Base-by-base conservation (phyloP, 192 early-diverging fungal genomes). In the Mortierella antarctica region DNA sequence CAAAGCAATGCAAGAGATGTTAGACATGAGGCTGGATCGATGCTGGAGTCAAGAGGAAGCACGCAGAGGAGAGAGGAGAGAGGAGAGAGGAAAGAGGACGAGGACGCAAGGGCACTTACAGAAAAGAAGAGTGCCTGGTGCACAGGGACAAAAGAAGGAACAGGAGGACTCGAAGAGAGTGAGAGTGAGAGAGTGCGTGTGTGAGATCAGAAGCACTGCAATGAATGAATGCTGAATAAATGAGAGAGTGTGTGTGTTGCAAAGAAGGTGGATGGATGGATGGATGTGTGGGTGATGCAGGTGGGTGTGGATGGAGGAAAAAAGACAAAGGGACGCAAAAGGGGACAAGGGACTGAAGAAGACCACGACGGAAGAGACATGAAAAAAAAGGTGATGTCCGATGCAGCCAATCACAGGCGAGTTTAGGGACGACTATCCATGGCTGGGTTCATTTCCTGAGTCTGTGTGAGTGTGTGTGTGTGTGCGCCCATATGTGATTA, bases 381-480 rank as follows among this genome's bases (percentile, higher is more conserved):
- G 52, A 66, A 66, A 66, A 66, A 66, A 66, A 41, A 66, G 65
- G 65, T 66, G 65, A 66, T 66, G 13, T 66, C 65, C 65, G 14
- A 20, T 4, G 40, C 52, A 66, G 65, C 65, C 65, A 66, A 66
- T 66, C 65, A 66, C 40, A 66, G 20, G 65, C 65, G 46, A 62
- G 60, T 5, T 47, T 18, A 11, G 23, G 13, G 17, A 41, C 57
- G 57, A 31, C 31, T 31, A 31, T 31, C 31, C 31, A 31, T 31
- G 31, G 31, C 31, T 31, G 31, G 31, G 31, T 31, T 31, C 31
- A 31, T 31, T 31, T 31, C 31, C 31, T 31, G 31, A 31, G 31
- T 31, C 1, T 31, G 31, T 31, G 31, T 3, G 31, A 31, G 31
- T n/a, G n/a, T n/a, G n/a, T n/a, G n/a, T n/a, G n/a, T n/a, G n/a